phyloP scores from a whole-genome alignment of 257 asterid genomes.

The Ophiorrhiza pumila region DNA sequence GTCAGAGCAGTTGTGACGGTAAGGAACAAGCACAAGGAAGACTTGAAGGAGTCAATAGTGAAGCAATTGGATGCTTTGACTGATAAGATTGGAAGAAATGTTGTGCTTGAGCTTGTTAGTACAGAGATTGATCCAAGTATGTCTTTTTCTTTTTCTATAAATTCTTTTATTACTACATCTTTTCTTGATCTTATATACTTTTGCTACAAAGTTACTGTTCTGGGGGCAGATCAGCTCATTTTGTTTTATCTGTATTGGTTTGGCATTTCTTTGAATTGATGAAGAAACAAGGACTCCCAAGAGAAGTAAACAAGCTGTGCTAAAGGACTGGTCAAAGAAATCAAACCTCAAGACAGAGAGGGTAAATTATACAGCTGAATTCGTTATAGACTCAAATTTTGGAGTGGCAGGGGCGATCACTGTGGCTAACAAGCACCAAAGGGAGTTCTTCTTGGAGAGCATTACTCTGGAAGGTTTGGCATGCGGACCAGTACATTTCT shows the following conservation, averaged over 20 bases:
- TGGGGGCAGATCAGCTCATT: neutral
- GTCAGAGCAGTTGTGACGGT: conserved; percentile 85
- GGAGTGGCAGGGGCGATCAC: conserved; percentile 88
- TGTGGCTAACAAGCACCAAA: conserved; percentile 72
- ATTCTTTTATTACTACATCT: too few species aligned
- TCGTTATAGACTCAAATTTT: conserved; percentile 65
- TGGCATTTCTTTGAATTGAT: conserved; percentile 3
- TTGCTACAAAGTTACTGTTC: neutral
- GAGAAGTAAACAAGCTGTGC: conserved; percentile 60
- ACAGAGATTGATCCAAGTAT: conserved; percentile 79
- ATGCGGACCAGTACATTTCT: conserved; percentile 80
- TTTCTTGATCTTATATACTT: neutral
- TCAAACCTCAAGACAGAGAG: conserved; percentile 70
- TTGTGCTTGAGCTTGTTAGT: conserved; percentile 71
- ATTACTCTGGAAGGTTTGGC: conserved; percentile 85
- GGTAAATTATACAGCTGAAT: conserved; percentile 76
- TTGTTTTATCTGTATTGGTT: neutral
- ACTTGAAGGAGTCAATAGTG: conserved; percentile 56
- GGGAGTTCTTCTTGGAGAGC: conserved; percentile 84
- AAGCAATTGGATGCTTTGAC: conserved; percentile 77
- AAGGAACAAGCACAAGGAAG: conserved; percentile 75
- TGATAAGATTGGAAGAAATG: conserved; percentile 78
- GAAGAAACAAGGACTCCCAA: conserved; percentile 66
- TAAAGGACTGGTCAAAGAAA: conserved; percentile 92
- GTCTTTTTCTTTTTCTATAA: too few species aligned